Percentiles rank a stretch among this genome's conserved stretches.
Conservation (phyloP, 768 basidiomycete genomes). For the Rhizopogon rudus region DNA sequence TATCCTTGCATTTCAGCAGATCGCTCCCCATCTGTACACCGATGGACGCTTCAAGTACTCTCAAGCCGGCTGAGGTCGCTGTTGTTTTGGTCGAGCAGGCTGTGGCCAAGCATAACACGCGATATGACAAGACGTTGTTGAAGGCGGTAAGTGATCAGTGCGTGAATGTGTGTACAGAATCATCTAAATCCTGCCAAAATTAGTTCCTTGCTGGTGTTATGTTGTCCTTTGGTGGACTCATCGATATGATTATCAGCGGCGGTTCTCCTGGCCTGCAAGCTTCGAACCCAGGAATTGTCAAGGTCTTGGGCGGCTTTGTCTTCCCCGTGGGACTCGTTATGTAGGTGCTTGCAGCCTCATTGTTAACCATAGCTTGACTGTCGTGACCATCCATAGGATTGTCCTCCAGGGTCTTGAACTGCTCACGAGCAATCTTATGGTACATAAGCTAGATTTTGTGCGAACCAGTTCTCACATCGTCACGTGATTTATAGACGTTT, state of each 20-base stretch:
- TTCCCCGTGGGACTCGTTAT: conserved; percentile 78
- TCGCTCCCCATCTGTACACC: conserved; percentile 4
- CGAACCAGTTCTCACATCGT: neutral
- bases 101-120: conserved; percentile 59
- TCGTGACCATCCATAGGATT: conserved; percentile 43
- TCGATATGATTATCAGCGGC: conserved; percentile 56
- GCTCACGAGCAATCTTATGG: conserved; percentile 76
- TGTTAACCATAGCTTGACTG: neutral
- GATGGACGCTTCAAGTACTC: conserved; percentile 36
- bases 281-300: conserved; percentile 63
- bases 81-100: conserved; percentile 50
- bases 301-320: conserved; percentile 59
- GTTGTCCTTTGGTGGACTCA: conserved; percentile 69
- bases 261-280: conserved; percentile 47
- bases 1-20: conserved; percentile 5
- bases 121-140: conserved; percentile 54
- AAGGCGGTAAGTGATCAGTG: conserved; percentile 53
- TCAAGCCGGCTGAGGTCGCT: conserved; percentile 57
- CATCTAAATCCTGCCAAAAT: neutral
- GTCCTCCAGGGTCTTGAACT: conserved; percentile 67
- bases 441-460: conserved; percentile 16
- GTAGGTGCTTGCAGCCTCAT: conserved; percentile 29
- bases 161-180: neutral
- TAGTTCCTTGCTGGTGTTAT: conserved; percentile 67
- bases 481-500: conserved; percentile 41